Evolutionary conservation across 2,329 filamentous ascomycete genomes (phyloP), one percentile per base, ranked within the genome.

Genomic region (Achaetomium macrosporum): DNA sequence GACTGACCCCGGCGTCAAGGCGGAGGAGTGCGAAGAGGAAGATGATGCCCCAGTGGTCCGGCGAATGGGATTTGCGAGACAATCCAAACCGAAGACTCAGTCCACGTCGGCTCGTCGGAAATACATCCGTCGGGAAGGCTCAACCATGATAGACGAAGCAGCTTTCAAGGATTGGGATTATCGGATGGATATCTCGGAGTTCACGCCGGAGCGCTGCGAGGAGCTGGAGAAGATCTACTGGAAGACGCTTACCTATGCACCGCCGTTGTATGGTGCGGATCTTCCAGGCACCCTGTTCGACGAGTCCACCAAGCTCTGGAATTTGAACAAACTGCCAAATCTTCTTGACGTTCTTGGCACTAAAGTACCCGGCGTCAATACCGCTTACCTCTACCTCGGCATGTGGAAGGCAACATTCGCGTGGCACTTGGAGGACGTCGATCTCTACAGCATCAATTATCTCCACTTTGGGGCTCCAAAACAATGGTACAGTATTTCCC

Each of bases 341-440:
- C 73, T 99, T 51, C 79, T 99, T 37, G 93, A 99, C 69, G 89
- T 96, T 4, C 77, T 99, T 2, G 93, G 93, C 7, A 92, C 90
- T 51, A 96, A 96, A 63, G 90, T 99, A 9, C 95, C 93, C 3
- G 93, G 93, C 60, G 95, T 99, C 65, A 99, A 99, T 65, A 99
- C 92, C 1, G 92, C 93, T 2, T 99, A 99, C 66, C 81, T 99
- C 1, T 99, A 99, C 66, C 78, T 99, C 55, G 93, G 93, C 41
- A 99, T 99, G 93, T 99, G 93, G 93, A 97, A 97, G 70, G 92
- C 93, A 12, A 97, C 93, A 0, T 99, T 99, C 68, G 93, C 93
- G 9, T 99, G 93, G 93, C 93, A 99, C 78, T 74, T 99, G 49
- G 93, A 99, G 68, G 93, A 99, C 67, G 92, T 99, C 40, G 93